Evolutionary conservation across 352 stramenopile species (phyloP).

Genomic region (Chrysophaeum taylorii): DNA sequence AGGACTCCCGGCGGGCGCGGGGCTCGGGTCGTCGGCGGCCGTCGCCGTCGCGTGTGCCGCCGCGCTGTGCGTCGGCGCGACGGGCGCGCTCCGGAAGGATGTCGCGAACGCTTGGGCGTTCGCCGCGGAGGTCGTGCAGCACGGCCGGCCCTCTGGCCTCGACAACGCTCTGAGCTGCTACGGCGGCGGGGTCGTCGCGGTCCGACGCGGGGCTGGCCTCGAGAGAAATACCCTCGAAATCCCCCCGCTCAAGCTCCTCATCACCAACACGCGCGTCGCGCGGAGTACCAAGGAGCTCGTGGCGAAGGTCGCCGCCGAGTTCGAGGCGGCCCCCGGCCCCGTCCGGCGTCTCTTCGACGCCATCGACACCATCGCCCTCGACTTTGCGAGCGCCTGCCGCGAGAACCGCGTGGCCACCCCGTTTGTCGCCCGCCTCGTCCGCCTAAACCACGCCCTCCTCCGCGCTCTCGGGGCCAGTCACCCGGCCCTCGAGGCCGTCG

Average conservation of each 20-base stretch:
- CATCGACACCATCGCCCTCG: constrained; percentile 8
- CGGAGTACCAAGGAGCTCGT: constrained; percentile 19
- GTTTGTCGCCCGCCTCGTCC: constrained; percentile 6
- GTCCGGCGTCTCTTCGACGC: constrained; percentile 7
- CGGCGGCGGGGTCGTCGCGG: background rate
- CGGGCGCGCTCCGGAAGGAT: too few relatives aligned
- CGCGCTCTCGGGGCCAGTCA: constrained; percentile 21
- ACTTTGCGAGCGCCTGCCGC: constrained; percentile 6
- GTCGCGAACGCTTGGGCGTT: constrained; percentile 11
- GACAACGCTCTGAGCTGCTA: constrained; percentile 12
- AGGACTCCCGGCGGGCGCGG: constrained; percentile 36
- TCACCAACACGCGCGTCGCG: constrained; percentile 19
- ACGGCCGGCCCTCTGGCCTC: constrained; percentile 6
- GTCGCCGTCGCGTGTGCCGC: too few relatives aligned
- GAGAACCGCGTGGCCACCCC: background rate
- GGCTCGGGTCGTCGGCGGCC: background rate
- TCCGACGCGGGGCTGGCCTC: background rate
- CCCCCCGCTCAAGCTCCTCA: background rate
- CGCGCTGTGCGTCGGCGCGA: too few relatives aligned
- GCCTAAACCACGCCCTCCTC: constrained; percentile 22
- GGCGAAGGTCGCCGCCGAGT: constrained; percentile 7
- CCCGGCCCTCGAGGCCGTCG: constrained; percentile 18
- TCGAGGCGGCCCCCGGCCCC: constrained; percentile 1
- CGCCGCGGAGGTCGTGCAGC: background rate
- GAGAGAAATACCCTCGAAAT: background rate